Percentiles rank a stretch among this genome's conserved stretches.
Evolutionary conservation across 306 rosid species (phyloP).

Genomic region (Potentilla sterilis): DNA sequence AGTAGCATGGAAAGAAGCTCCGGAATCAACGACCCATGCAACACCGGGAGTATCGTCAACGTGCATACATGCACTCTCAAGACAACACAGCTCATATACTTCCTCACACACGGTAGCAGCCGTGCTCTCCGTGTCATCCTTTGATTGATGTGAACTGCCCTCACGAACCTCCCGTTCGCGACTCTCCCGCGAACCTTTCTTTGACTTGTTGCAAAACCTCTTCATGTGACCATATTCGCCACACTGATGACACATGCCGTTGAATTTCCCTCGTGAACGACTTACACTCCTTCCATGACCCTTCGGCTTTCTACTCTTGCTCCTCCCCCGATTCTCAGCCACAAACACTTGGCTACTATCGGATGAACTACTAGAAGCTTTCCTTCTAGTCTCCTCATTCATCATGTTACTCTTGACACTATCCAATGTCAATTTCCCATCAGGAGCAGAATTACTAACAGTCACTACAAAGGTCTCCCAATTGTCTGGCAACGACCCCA

Average conservation of each 20-base stretch:
- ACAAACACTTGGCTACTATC: background rate
- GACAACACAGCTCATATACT: too few species aligned
- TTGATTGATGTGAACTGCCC: background rate
- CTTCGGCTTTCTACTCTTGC: background rate
- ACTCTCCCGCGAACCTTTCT: too few species aligned
- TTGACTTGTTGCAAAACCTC: background rate
- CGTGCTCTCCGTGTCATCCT: background rate
- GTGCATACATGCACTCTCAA: too few species aligned
- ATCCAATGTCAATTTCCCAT: background rate
- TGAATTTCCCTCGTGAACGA: background rate
- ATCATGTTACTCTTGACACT: background rate
- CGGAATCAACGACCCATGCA: too few species aligned
- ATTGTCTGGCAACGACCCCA: too few species aligned
- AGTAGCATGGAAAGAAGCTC: too few species aligned
- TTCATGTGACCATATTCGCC: background rate
- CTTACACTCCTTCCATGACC: background rate
- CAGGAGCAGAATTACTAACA: background rate
- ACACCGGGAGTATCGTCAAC: too few species aligned
- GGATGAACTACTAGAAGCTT: too few species aligned
- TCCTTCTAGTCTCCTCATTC: background rate
- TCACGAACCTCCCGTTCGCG: too few species aligned
- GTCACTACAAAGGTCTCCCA: too few species aligned
- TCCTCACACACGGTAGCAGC: too few species aligned
- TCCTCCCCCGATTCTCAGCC: background rate
- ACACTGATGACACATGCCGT: background rate